Conservation (phyloP, 768 basidiomycete species). For the Mycena haematopus region DNA sequence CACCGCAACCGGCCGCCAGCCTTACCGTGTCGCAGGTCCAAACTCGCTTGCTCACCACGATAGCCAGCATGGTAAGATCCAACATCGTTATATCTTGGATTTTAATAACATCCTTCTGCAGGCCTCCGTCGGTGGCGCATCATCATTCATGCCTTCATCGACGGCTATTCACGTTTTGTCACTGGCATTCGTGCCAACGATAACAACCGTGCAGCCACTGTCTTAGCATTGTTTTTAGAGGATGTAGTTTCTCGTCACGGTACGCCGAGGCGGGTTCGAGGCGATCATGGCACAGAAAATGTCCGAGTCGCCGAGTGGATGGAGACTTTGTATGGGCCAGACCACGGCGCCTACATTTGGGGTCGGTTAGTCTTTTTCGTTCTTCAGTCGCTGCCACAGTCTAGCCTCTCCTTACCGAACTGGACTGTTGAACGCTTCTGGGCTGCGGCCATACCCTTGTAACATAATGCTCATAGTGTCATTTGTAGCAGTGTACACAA, state of each 20-base stretch:
- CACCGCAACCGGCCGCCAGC: constrained; percentile 24
- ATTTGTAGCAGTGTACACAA: not conserved
- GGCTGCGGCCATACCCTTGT: not conserved
- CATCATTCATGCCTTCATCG: constrained; percentile 41
- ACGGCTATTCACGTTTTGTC: constrained; percentile 29
- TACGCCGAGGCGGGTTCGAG: not conserved
- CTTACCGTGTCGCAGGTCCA: constrained; percentile 30
- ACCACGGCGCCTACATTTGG: not conserved
- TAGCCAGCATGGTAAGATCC: constrained; percentile 32
- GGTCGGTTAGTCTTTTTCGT: not conserved
- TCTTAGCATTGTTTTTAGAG: not conserved
- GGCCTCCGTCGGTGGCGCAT: constrained; percentile 41
- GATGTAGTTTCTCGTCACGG: not conserved
- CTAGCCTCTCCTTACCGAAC: not conserved
- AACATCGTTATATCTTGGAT: no score
- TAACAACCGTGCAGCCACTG: not conserved
- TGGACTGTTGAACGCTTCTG: not conserved
- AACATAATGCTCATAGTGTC: not conserved
- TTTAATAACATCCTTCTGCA: no score
- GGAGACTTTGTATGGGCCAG: not conserved
- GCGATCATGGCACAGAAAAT: not conserved
- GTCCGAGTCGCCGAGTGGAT: not conserved
- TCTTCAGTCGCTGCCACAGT: not conserved
- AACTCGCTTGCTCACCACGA: constrained; percentile 35
- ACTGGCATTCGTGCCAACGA: not conserved